Evolutionary conservation across 805 yeast genomes (phyloP).

Genomic region (Wickerhamomyces canadensis): DNA sequence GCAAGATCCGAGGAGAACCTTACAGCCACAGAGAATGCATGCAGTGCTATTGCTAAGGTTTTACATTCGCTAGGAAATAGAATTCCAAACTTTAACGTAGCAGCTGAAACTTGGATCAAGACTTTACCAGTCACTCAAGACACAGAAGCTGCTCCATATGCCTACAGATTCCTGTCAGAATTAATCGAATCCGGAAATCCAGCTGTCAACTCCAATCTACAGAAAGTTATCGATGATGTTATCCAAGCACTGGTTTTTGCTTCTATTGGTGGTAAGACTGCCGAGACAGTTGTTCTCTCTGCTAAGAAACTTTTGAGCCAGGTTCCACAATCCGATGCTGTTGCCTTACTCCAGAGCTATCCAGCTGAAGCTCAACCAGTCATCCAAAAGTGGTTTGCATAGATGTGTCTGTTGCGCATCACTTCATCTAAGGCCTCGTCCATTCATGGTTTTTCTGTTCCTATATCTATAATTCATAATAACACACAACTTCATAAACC

Average conservation of each 20-base stretch:
- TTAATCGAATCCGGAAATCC: constrained; percentile 66
- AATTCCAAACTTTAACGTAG: constrained; percentile 56
- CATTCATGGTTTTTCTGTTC: background rate
- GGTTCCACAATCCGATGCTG: constrained; percentile 65
- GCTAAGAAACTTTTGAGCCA: constrained; percentile 59
- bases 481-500: no score
- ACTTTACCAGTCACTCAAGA: constrained; percentile 81
- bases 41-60: constrained; percentile 79
- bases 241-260: constrained; percentile 69
- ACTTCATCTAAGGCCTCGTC: background rate
- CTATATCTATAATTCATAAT: no score
- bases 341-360: constrained; percentile 55
- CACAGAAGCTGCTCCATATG: constrained; percentile 81
- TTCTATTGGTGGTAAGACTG: constrained; percentile 66
- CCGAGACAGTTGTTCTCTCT: constrained; percentile 54
- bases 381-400: constrained; percentile 53
- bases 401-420: background rate
- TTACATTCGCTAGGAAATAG: constrained; percentile 55
- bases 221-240: constrained; percentile 60
- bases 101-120: constrained; percentile 71
- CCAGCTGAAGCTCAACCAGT: constrained; percentile 57
- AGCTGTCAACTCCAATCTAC: constrained; percentile 45
- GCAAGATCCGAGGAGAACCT: constrained; percentile 81
- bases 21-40: constrained; percentile 81
- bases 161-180: constrained; percentile 69